Evolutionary conservation across 2,329 filamentous ascomycete species (phyloP).

Genomic region (Neonectria sp.): DNA sequence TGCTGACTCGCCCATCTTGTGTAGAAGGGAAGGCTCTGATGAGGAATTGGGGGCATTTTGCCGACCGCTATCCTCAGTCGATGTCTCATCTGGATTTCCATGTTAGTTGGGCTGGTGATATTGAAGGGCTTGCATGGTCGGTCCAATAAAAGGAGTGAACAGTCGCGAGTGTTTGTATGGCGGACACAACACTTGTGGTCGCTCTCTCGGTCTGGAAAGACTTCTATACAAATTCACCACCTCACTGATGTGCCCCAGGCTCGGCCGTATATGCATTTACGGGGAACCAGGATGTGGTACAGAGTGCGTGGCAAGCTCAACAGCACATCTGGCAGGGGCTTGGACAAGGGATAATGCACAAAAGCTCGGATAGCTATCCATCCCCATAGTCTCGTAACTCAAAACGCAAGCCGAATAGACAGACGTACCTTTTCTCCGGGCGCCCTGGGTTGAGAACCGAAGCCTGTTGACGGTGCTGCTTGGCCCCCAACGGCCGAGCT

Average conservation of each 20-base stretch:
- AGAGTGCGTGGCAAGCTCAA: not conserved
- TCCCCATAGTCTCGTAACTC: not conserved
- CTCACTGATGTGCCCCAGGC: not conserved
- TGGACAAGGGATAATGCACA: not conserved
- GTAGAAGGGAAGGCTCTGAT: constrained; percentile 57
- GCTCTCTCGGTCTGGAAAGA: not conserved
- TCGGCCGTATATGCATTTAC: not conserved
- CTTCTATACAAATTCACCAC: not conserved
- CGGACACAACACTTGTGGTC: constrained; percentile 9
- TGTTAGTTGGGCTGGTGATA: constrained; percentile 28
- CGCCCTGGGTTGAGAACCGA: constrained; percentile 50
- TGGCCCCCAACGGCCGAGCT: constrained; percentile 40
- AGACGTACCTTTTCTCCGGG: constrained; percentile 47
- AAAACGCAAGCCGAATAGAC: constrained; percentile 26
- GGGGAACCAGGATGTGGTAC: constrained; percentile 5
- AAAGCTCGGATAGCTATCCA: not conserved
- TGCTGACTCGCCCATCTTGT: constrained; percentile 81
- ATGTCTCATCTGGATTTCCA: constrained; percentile 27
- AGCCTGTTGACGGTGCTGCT: constrained; percentile 31
- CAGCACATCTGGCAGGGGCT: not conserved
- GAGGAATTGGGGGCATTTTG: constrained; percentile 27
- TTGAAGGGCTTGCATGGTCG: not conserved
- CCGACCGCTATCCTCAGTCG: constrained; percentile 10
- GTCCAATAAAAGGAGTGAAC: not conserved
- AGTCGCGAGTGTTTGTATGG: not conserved